A percentile compares a stretch with the other conserved stretches of the same genome.
Conservation (phyloP, 805 yeast species). For the Schizosaccharomyces japonicus region DNA sequence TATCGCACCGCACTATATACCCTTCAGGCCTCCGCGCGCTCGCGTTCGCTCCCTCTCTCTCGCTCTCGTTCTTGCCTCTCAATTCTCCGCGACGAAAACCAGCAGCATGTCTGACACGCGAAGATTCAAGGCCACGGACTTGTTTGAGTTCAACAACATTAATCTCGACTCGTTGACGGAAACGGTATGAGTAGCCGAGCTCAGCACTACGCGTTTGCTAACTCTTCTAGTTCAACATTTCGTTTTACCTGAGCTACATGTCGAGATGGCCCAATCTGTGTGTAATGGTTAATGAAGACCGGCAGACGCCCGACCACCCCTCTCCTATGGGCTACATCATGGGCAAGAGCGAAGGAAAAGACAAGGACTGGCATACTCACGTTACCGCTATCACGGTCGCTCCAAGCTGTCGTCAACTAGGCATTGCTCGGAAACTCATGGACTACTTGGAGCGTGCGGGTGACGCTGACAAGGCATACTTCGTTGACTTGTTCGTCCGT, state of each 20-base stretch:
- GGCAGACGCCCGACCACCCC: slow-evolving; percentile 25
- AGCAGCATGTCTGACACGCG: not conserved
- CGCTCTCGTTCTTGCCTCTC: not conserved
- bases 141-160: slow-evolving; percentile 4
- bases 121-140: slow-evolving; percentile 3
- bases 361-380: slow-evolving; percentile 82
- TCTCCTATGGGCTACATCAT: slow-evolving; percentile 32
- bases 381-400: slow-evolving; percentile 87
- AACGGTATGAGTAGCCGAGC: no score
- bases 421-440: slow-evolving; percentile 64
- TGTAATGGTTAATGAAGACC: slow-evolving; percentile 20
- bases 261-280: slow-evolving; percentile 72
- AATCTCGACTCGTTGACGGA: slow-evolving; percentile 38
- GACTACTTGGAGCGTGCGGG: slow-evolving; percentile 48
- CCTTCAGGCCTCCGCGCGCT: no score
- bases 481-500: slow-evolving; percentile 76
- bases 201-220: not conserved
- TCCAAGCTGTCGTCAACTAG: slow-evolving; percentile 58
- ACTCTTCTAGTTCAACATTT: slow-evolving; percentile 39
- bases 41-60: not conserved
- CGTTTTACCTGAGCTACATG: slow-evolving; percentile 64
- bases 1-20: no score
- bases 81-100: not conserved
- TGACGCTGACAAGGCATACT: slow-evolving; percentile 53
- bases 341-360: slow-evolving; percentile 85